Conservation (phyloP, 306 rosid species). For the Lotus japonicus region DNA sequence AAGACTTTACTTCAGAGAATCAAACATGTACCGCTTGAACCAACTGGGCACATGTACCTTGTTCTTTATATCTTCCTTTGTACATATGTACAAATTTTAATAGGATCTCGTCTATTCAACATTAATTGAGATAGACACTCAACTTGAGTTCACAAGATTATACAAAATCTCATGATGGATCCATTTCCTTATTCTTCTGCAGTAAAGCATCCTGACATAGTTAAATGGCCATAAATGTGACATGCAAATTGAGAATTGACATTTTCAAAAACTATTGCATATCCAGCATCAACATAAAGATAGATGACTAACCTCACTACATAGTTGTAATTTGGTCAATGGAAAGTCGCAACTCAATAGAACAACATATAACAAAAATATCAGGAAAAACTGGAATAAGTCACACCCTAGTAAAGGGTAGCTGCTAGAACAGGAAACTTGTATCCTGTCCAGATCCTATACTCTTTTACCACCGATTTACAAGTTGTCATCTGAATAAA, state of each 20-base stretch:
- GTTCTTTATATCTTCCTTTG: too few relatives aligned
- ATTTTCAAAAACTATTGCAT: slow-evolving; percentile 8
- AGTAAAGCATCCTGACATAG: not conserved
- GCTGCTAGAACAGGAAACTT: slow-evolving; percentile 32
- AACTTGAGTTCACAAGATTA: too few relatives aligned
- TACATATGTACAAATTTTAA: too few relatives aligned
- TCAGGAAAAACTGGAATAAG: slow-evolving; percentile 14
- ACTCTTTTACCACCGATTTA: slow-evolving; percentile 16
- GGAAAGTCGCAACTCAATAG: slow-evolving; percentile 20
- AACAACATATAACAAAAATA: slow-evolving; percentile 12
- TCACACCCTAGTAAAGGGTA: slow-evolving; percentile 14
- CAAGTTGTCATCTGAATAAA: slow-evolving; percentile 37
- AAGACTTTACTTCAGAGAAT: too few relatives aligned
- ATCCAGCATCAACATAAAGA: slow-evolving; percentile 6
- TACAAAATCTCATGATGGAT: too few relatives aligned
- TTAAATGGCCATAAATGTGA: not conserved
- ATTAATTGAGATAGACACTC: too few relatives aligned
- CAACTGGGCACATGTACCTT: too few relatives aligned
- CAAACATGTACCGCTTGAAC: too few relatives aligned
- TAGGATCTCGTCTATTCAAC: too few relatives aligned
- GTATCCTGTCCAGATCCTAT: slow-evolving; percentile 34
- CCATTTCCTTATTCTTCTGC: too few relatives aligned
- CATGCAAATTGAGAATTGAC: slow-evolving; percentile 2
- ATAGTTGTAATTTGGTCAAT: not conserved
- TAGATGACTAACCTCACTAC: slow-evolving; percentile 2